Percentiles rank a stretch among this genome's conserved stretches.
Conservation (phyloP, 257 asterid genomes). For the Euphrasia confusa region DNA sequence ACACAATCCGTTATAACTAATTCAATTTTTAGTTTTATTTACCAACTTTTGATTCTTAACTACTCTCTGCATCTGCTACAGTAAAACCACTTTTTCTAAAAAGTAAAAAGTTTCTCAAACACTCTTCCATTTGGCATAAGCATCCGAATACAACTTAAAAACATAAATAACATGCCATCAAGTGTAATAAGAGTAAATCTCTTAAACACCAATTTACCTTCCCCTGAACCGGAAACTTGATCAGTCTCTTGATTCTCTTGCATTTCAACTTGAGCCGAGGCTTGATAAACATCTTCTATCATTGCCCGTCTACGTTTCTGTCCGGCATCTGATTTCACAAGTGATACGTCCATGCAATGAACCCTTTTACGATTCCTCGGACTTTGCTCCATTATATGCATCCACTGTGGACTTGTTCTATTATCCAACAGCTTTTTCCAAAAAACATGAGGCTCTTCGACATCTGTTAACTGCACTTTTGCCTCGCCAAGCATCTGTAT, state of each 20-base stretch:
- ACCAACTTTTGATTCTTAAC: too few relatives aligned
- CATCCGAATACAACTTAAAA: not conserved
- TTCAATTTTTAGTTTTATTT: not conserved
- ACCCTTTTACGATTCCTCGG: slow-evolving; percentile 4
- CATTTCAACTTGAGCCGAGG: not conserved
- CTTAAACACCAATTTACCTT: not conserved
- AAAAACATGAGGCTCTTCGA: slow-evolving; percentile 12
- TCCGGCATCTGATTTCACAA: not conserved
- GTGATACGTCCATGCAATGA: not conserved
- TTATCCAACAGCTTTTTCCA: not conserved
- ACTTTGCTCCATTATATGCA: not conserved
- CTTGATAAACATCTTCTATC: not conserved
- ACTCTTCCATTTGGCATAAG: not conserved
- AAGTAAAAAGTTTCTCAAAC: not conserved
- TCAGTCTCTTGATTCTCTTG: not conserved
- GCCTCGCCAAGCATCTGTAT: slow-evolving; percentile 5
- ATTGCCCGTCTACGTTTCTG: not conserved
- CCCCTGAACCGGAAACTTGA: not conserved
- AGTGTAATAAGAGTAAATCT: not conserved
- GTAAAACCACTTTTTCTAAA: too few relatives aligned
- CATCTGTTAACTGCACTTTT: not conserved
- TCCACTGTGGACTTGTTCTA: not conserved
- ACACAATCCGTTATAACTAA: not conserved
- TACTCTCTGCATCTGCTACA: too few relatives aligned
- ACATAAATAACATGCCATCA: not conserved